These are phyloP conservation scores for Chalciporus piperatus DNA, from an alignment of 768 basidiomycete species.

Conservation along the genomic window DNA sequence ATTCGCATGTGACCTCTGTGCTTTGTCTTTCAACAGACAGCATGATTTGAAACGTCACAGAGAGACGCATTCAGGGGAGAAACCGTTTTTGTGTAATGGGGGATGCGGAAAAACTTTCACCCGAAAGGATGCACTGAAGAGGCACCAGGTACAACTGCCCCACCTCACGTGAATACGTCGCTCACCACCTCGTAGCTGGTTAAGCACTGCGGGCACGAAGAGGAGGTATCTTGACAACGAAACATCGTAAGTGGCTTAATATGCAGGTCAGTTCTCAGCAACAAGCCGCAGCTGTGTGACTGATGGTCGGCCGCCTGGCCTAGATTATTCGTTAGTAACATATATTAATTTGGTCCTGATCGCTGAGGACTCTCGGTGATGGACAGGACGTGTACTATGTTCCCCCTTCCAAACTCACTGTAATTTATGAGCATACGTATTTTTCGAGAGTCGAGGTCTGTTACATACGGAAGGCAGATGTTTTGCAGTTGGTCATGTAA, in stretches of 20 bases:
- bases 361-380: constrained; percentile 12
- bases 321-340: constrained; percentile 22
- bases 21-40: constrained; percentile 80
- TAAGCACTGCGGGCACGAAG: constrained; percentile 73
- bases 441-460: constrained; percentile 6
- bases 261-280: constrained; percentile 14
- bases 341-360: constrained; percentile 23
- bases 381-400: constrained; percentile 16
- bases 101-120: constrained; percentile 87
- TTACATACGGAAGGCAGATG: constrained; percentile 12
- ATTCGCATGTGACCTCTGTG: constrained; percentile 69
- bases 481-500: constrained; percentile 19
- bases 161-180: constrained; percentile 4
- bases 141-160: constrained; percentile 63
- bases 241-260: constrained; percentile 16
- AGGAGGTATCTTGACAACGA: constrained; percentile 37
- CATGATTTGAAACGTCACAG: constrained; percentile 84
- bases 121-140: constrained; percentile 81
- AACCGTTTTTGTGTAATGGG: constrained; percentile 79
- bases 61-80: constrained; percentile 83
- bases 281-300: constrained; percentile 12
- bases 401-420: constrained; percentile 21
- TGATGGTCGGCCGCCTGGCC: constrained; percentile 17
- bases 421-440: constrained; percentile 29
- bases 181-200: constrained; percentile 51